phyloP scores from a whole-genome alignment of 352 stramenopile genomes.

The Globisporangium viniferum region DNA sequence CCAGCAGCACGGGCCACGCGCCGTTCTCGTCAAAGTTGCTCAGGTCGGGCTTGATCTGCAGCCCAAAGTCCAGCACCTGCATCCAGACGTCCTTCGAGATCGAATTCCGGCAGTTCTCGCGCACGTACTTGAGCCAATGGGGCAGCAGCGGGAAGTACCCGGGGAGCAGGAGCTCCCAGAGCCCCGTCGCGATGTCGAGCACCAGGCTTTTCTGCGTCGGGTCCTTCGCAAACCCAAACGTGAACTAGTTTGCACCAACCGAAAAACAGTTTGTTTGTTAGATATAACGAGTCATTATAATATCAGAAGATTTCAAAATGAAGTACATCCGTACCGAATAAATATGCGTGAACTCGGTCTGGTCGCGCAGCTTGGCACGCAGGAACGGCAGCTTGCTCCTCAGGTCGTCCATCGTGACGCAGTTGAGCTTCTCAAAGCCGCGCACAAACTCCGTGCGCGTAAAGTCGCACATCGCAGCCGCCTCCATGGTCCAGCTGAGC shows the following conservation, averaged over 20 bases:
- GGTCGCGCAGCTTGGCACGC: slow-evolving; percentile 43
- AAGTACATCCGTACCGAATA: slow-evolving; percentile 53
- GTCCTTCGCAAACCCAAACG: slow-evolving; percentile 83
- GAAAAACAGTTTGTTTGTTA: not conserved
- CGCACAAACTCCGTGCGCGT: slow-evolving; percentile 67
- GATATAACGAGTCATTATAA: not conserved
- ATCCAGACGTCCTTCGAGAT: slow-evolving; percentile 86
- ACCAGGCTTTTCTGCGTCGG: slow-evolving; percentile 76
- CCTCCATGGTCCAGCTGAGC: slow-evolving; percentile 78
- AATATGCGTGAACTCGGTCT: slow-evolving; percentile 64
- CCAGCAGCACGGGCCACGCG: slow-evolving; percentile 82
- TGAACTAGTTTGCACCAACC: slow-evolving; percentile 44
- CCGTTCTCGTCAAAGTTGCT: slow-evolving; percentile 88
- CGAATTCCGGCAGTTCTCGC: slow-evolving; percentile 62
- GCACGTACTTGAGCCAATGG: slow-evolving; percentile 74
- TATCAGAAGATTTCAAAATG: not conserved
- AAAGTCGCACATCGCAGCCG: slow-evolving; percentile 75
- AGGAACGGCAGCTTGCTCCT: slow-evolving; percentile 46
- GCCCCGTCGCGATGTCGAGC: slow-evolving; percentile 59
- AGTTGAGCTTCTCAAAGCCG: slow-evolving; percentile 71
- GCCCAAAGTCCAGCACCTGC: slow-evolving; percentile 79
- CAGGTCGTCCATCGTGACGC: slow-evolving; percentile 52
- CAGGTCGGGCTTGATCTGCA: slow-evolving; percentile 64
- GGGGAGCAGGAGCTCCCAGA: slow-evolving; percentile 77
- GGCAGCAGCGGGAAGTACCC: slow-evolving; percentile 55